These are phyloP conservation scores for Metschnikowia drakensbergensis DNA, from an alignment of 805 yeast species.

Conservation along the genomic window DNA sequence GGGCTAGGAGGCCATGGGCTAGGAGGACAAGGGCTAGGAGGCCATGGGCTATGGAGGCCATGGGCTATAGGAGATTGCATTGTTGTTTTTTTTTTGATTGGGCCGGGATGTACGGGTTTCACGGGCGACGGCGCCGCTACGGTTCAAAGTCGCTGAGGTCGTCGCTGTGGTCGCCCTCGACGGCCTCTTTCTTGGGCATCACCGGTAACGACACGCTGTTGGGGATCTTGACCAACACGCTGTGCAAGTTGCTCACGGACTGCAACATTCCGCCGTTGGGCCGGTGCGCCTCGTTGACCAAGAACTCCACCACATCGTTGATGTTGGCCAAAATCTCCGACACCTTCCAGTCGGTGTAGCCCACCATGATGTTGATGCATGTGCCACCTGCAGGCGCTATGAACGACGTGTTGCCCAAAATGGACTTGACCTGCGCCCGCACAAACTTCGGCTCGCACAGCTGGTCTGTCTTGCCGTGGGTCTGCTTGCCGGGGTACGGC, in stretches of 20 bases:
- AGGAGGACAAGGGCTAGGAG: too few relatives aligned
- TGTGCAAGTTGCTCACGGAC: constrained; percentile 42
- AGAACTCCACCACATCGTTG: constrained; percentile 46
- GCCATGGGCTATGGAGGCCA: too few relatives aligned
- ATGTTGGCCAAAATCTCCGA: constrained; percentile 49
- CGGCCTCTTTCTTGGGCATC: constrained; percentile 13
- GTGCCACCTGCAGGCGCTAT: constrained; percentile 58
- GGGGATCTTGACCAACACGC: constrained; percentile 59
- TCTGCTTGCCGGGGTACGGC: constrained; percentile 33
- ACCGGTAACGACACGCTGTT: constrained; percentile 67
- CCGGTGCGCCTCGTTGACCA: constrained; percentile 40
- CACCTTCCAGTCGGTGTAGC: constrained; percentile 46
- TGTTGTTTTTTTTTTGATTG: too few relatives aligned
- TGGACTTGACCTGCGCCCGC: constrained; percentile 58
- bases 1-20: too few relatives aligned
- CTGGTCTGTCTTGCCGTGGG: constrained; percentile 47
- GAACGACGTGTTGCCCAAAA: constrained; percentile 58
- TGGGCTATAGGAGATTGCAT: too few relatives aligned
- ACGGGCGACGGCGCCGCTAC: too few relatives aligned
- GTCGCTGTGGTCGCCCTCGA: constrained; percentile 14
- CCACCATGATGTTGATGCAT: constrained; percentile 57
- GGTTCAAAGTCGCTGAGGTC: too few relatives aligned
- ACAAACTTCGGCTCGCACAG: constrained; percentile 65
- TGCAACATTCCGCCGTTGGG: constrained; percentile 60
- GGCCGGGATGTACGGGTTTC: too few relatives aligned